Conservation (phyloP, 1,139 yeast genomes). For the Diutina sp. region DNA sequence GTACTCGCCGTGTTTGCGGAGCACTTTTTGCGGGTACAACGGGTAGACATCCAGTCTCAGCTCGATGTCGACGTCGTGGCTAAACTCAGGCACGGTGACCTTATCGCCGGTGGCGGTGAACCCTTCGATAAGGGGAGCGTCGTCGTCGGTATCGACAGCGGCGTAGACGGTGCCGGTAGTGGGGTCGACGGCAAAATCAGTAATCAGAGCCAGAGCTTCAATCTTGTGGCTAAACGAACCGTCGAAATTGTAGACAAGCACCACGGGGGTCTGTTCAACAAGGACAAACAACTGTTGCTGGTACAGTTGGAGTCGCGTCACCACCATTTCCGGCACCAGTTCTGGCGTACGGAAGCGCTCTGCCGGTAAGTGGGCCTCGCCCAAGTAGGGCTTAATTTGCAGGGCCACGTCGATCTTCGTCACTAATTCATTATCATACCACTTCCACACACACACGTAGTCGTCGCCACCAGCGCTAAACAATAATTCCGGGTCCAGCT, state of each 20-base stretch:
- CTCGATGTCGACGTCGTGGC: slow-evolving; percentile 21
- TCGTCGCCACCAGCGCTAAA: slow-evolving; percentile 91
- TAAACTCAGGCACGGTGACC: slow-evolving; percentile 10
- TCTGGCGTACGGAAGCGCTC: slow-evolving; percentile 47
- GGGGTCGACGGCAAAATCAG: slow-evolving; percentile 5
- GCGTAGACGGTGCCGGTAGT: slow-evolving; percentile 13
- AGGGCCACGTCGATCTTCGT: slow-evolving; percentile 37
- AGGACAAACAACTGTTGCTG: slow-evolving; percentile 22
- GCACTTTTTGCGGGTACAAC: slow-evolving; percentile 45
- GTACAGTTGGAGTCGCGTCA: slow-evolving; percentile 30
- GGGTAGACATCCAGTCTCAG: slow-evolving; percentile 42
- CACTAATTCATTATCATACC: slow-evolving; percentile 39
- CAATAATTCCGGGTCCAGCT: slow-evolving; percentile 31
- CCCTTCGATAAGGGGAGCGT: slow-evolving; percentile 8
- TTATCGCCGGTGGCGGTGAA: slow-evolving; percentile 4
- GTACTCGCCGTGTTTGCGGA: slow-evolving; percentile 80
- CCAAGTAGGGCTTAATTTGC: slow-evolving; percentile 34
- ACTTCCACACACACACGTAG: slow-evolving; percentile 65
- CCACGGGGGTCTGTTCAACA: slow-evolving; percentile 45
- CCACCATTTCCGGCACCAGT: slow-evolving; percentile 39
- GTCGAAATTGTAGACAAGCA: slow-evolving; percentile 24
- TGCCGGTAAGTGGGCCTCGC: slow-evolving; percentile 53
- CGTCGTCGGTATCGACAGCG: slow-evolving; percentile 6
- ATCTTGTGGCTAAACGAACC: slow-evolving; percentile 17
- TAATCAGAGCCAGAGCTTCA: slow-evolving; percentile 10